These are phyloP conservation scores for Penicillium flavigenum DNA, from an alignment of 495 filamentous ascomycete species.

Conservation along the genomic window DNA sequence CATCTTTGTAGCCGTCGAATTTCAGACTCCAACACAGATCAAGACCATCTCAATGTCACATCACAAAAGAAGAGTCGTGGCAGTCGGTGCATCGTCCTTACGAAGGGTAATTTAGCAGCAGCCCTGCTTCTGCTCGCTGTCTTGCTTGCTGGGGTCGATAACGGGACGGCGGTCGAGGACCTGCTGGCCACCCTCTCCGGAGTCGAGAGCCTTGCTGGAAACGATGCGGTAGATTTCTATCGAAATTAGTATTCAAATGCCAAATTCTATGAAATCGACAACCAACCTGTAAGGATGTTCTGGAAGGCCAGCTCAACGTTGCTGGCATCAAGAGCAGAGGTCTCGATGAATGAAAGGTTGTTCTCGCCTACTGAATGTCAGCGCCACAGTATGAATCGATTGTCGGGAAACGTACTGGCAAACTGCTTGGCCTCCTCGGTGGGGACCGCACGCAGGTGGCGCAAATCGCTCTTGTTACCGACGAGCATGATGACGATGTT, in stretches of 20 bases:
- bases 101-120: conserved; percentile 68
- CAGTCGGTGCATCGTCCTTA: conserved; percentile 34
- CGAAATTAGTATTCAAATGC: conserved; percentile 5
- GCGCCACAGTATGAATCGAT: background rate
- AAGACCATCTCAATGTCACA: conserved; percentile 44
- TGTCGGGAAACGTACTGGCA: conserved; percentile 67
- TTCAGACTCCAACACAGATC: conserved; percentile 44
- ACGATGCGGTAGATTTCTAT: conserved; percentile 99
- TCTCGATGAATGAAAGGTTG: conserved; percentile 76
- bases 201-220: conserved; percentile 92
- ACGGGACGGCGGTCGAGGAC: conserved; percentile 68
- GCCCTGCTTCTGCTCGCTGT: conserved; percentile 74
- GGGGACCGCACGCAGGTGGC: conserved; percentile 93
- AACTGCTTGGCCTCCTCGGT: conserved; percentile 98
- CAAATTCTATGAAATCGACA: background rate
- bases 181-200: conserved; percentile 71
- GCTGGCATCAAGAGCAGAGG: conserved; percentile 96
- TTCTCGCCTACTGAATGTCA: conserved; percentile 28
- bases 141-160: conserved; percentile 77
- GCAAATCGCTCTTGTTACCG: conserved; percentile 99
- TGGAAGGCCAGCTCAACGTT: conserved; percentile 99
- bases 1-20: conserved; percentile 41
- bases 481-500: conserved; percentile 99
- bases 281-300: conserved; percentile 94
- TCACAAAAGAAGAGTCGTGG: conserved; percentile 47